Evolutionary conservation across 352 stramenopile species (phyloP).

Genomic region (Phytophthora melonis): DNA sequence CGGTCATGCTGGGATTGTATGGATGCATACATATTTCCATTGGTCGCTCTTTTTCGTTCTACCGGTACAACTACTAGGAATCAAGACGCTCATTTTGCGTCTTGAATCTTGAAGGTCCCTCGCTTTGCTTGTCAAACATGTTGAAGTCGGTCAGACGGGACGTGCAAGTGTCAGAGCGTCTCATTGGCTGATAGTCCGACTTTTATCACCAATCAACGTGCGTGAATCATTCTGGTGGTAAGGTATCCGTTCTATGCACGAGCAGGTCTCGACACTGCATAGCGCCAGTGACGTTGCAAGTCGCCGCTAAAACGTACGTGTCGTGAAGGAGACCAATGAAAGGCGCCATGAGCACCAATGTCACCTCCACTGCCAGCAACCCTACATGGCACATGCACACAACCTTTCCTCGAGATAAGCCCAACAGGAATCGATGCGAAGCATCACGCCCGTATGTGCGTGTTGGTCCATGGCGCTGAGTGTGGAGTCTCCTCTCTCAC

Average conservation of each 20-base stretch:
- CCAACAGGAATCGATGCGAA: not conserved
- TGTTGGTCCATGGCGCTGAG: not conserved
- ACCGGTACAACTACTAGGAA: no score
- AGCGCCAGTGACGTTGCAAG: conserved; percentile 2
- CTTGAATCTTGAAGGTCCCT: not conserved
- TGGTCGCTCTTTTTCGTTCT: no score
- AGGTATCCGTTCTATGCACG: not conserved
- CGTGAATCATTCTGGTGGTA: not conserved
- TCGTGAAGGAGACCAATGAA: not conserved
- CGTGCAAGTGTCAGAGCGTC: not conserved
- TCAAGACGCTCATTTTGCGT: not conserved
- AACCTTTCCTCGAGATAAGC: not conserved
- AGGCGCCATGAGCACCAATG: not conserved
- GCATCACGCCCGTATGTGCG: not conserved
- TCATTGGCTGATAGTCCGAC: not conserved
- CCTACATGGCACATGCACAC: not conserved
- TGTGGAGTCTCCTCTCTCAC: not conserved
- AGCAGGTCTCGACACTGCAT: not conserved
- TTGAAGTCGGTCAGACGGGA: conserved; percentile 6
- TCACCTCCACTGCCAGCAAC: not conserved
- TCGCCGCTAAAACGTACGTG: not conserved
- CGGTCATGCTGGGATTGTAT: no score
- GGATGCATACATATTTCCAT: no score
- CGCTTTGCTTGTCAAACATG: conserved; percentile 5
- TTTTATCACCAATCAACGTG: not conserved